Base-by-base conservation (phyloP, 2,329 filamentous ascomycete species). In the Phyllosticta citriasiana region DNA sequence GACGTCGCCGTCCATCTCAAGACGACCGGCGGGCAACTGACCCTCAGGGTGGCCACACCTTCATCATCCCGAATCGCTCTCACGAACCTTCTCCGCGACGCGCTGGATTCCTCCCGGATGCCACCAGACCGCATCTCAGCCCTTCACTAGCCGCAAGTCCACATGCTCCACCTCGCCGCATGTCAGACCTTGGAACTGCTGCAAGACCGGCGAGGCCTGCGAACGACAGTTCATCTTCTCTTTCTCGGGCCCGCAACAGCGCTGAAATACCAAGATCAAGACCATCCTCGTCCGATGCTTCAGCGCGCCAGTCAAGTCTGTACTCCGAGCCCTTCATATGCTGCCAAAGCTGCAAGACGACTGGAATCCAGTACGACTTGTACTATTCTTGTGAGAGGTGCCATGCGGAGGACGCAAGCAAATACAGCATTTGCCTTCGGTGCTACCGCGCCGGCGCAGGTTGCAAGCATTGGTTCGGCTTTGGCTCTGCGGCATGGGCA, bases 401-500 rank as follows among this genome's bases (percentile, higher is more conserved):
- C 72, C 79, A 82, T 16, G 76, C 80, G 5, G 6, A 7, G 1
- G 40, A 47, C 5, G 40, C 16, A 16, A 90, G 89, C 0, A 78
- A 83, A 55, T 96, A 87, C 79, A 88, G 92, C 70, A 78, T 97
- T 10, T 97, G 93, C 69, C 75, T 88, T 1, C 80, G 81, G 65
- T 97, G 93, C 76, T 97, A 95, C 72, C 85, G 90, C 27, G 71
- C 78, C 12, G 87, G 87, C 8, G 83, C 83, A 68, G 92, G 92
- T 10, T 97, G 93, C 71, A 79, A 84, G 19, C 84, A 94, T 70
- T 97, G 91, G 91, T 91, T 87, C 67, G 92, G 93, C 1, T 96
- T 97, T 71, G 89, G 89, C 2, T 81, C 87, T 66, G 82, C 82
- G 4, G 91, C 90, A 0, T 83, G 84, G 76, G 76, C 76, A 54